Conservation (phyloP, 169 alveolate species). For the Plasmodium sp. region DNA sequence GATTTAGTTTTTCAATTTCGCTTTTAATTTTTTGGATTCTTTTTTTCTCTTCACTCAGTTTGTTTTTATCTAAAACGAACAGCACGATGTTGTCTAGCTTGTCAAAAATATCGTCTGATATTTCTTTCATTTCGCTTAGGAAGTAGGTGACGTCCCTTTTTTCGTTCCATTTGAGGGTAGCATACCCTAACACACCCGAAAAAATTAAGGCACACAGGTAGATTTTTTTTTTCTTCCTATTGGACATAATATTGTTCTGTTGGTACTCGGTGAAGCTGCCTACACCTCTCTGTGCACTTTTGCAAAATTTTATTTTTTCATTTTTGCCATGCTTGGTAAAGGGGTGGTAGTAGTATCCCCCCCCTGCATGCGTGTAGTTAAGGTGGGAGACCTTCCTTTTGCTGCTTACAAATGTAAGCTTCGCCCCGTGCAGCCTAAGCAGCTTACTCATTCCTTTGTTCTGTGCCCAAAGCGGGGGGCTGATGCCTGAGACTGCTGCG, state of each 20-base stretch:
- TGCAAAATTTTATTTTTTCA: conserved; percentile 4
- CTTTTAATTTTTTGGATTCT: conserved; percentile 31
- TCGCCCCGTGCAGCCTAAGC: not conserved
- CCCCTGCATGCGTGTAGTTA: conserved; percentile 6
- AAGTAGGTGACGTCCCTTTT: conserved; percentile 22
- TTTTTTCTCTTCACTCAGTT: conserved; percentile 52
- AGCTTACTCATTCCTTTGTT: conserved; percentile 51
- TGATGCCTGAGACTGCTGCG: not conserved
- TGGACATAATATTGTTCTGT: conserved; percentile 12
- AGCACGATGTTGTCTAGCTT: conserved; percentile 52
- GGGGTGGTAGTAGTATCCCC: not conserved
- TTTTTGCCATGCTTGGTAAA: conserved; percentile 8
- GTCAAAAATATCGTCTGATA: conserved; percentile 61
- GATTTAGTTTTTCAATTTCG: conserved; percentile 59
- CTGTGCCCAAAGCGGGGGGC: not conserved
- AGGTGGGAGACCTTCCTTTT: conserved; percentile 19
- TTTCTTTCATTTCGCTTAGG: conserved; percentile 68
- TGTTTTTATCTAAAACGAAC: conserved; percentile 61
- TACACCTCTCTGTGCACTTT: conserved; percentile 8
- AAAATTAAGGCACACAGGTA: conserved; percentile 5
- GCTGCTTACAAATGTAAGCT: conserved; percentile 7
- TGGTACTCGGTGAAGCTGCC: not conserved
- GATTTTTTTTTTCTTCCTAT: conserved; percentile 19
- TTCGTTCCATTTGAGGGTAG: conserved; percentile 35
- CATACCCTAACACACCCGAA: conserved; percentile 41